These are phyloP conservation scores for Suillus cothurnatus DNA, from an alignment of 768 basidiomycete genomes.

Conservation along the genomic window DNA sequence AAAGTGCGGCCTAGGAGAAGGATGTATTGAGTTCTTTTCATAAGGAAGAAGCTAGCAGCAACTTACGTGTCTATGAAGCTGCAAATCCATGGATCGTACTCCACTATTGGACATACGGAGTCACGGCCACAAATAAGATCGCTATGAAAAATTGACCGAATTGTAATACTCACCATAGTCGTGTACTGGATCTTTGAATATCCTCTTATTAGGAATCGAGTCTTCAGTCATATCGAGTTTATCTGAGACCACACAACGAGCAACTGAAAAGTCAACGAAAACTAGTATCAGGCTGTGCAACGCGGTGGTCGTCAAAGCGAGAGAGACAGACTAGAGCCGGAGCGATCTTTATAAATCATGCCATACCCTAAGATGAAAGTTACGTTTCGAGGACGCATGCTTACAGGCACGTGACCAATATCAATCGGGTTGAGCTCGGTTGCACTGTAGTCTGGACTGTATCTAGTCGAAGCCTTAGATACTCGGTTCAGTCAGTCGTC, in stretches of 20 bases:
- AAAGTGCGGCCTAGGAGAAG: conserved; percentile 58
- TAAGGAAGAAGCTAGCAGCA: background rate
- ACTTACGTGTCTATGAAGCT: conserved; percentile 69
- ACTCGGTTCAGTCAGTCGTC: background rate
- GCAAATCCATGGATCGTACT: conserved; percentile 41
- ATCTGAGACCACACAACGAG: background rate
- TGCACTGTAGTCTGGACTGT: background rate
- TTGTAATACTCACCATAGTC: conserved; percentile 38
- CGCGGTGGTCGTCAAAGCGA: background rate
- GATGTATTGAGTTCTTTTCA: background rate
- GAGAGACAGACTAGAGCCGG: background rate
- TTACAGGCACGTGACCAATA: conserved; percentile 1
- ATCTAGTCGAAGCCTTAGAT: background rate
- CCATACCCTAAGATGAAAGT: background rate
- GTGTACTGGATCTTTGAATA: conserved; percentile 44
- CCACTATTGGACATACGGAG: conserved; percentile 14
- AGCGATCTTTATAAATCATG: conserved; percentile 1
- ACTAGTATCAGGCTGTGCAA: background rate
- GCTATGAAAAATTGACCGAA: background rate
- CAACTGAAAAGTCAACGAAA: background rate
- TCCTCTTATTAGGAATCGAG: conserved; percentile 16
- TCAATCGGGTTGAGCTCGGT: background rate
- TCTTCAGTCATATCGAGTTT: conserved; percentile 8
- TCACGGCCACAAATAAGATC: background rate
- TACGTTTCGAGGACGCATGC: background rate